Conservation (phyloP, 176 grass and related monocot genomes). For the Carex myosuroides region DNA sequence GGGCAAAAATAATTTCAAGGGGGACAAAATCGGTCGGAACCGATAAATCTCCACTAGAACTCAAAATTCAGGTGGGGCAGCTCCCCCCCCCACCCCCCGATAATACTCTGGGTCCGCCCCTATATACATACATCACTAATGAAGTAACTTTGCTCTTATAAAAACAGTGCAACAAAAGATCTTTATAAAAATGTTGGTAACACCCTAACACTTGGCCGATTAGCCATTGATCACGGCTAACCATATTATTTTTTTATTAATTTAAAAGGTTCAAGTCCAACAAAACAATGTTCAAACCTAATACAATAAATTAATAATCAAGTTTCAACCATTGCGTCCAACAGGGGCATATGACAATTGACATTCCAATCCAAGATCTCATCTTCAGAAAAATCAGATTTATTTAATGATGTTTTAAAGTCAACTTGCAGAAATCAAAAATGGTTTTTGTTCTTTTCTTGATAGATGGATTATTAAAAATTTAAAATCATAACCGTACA, state of each 20-base stretch:
- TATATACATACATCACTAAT: no score
- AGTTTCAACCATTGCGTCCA: constrained; percentile 16
- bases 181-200: neutral
- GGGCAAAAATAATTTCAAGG: no score
- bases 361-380: constrained; percentile 13
- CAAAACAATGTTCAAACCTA: neutral
- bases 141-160: no score
- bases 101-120: no score
- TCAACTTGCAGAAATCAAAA: constrained; percentile 11
- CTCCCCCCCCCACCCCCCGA: no score
- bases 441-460: neutral
- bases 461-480: neutral
- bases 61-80: no score
- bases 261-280: neutral
- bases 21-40: no score
- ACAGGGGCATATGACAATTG: constrained; percentile 12
- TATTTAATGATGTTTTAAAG: neutral
- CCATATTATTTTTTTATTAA: neutral
- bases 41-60: no score
- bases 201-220: neutral
- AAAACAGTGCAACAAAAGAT: neutral
- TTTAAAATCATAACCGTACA: no score
- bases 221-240: neutral
- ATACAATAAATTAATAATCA: neutral
- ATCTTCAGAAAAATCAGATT: neutral